These are phyloP conservation scores for Epichloe hybrida DNA, from an alignment of 2,329 filamentous ascomycete species.

Conservation along the genomic window DNA sequence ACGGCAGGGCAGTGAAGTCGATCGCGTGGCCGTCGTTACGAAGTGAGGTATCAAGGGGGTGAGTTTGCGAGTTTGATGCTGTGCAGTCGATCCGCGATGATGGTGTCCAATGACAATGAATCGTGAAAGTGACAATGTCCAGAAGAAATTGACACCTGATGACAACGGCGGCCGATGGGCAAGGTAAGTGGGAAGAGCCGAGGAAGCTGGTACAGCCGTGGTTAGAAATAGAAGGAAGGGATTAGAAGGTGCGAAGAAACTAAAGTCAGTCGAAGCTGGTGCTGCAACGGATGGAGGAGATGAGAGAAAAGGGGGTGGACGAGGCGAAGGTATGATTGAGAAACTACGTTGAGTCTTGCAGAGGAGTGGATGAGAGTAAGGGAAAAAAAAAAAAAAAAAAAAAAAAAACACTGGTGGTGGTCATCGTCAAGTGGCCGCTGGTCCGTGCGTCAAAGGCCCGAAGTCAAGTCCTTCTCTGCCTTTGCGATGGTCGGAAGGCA, in stretches of 20 bases:
- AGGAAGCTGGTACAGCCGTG: slow-evolving; percentile 1
- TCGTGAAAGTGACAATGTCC: background rate
- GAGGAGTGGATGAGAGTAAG: slow-evolving; percentile 5
- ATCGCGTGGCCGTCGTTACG: background rate
- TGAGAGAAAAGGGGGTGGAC: slow-evolving; percentile 4
- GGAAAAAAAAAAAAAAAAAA: slow-evolving; percentile 6
- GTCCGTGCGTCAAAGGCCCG: slow-evolving; percentile 5
- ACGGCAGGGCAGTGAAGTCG: background rate
- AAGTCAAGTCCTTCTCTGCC: too few relatives aligned
- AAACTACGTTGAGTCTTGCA: slow-evolving; percentile 4
- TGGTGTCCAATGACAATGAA: background rate
- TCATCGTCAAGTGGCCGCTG: slow-evolving; percentile 9
- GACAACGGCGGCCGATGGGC: slow-evolving; percentile 4
- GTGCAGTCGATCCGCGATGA: background rate
- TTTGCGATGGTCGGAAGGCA: slow-evolving; percentile 6
- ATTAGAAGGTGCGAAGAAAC: slow-evolving; percentile 5
- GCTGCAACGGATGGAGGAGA: slow-evolving; percentile 4
- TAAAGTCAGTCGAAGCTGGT: slow-evolving; percentile 3
- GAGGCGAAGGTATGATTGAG: slow-evolving; percentile 4
- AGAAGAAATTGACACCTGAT: slow-evolving; percentile 7
- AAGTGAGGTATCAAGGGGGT: background rate
- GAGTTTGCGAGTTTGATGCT: background rate
- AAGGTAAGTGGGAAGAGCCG: background rate
- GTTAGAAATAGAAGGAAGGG: background rate
- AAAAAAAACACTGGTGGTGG: slow-evolving; percentile 2